Conservation (phyloP, 352 stramenopile genomes). For the Phytophthora crassamura region DNA sequence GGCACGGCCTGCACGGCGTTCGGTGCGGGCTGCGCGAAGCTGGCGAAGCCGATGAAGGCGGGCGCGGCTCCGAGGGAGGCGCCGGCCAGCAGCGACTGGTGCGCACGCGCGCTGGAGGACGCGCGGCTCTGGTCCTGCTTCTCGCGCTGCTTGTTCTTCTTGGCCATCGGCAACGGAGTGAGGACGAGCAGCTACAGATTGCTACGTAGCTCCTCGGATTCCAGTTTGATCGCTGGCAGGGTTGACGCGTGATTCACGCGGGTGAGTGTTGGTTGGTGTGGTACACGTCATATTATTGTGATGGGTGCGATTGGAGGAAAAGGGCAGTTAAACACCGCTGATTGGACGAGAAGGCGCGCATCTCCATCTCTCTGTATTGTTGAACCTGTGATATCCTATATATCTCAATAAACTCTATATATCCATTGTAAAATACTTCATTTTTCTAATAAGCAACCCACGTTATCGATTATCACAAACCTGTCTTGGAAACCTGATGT, state of each 20-base stretch:
- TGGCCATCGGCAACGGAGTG: constrained; percentile 36
- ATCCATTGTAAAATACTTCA: no score
- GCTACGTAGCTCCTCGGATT: no score
- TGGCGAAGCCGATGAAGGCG: constrained; percentile 79
- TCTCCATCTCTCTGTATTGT: background rate
- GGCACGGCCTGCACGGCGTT: constrained; percentile 21
- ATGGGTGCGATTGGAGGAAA: constrained; percentile 32
- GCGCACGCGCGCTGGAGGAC: constrained; percentile 81
- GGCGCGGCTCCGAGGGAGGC: constrained; percentile 23
- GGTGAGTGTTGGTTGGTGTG: constrained; percentile 36
- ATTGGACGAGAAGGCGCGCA: constrained; percentile 13
- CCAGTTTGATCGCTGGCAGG: no score
- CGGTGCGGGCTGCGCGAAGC: constrained; percentile 51
- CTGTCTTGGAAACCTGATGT: background rate
- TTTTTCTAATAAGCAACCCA: no score
- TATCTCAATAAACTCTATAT: no score
- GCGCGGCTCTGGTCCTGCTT: constrained; percentile 84
- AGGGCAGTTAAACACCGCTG: background rate
- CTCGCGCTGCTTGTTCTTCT: constrained; percentile 91
- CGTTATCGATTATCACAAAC: background rate
- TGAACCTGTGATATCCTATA: background rate
- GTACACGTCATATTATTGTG: constrained; percentile 7
- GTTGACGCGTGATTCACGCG: background rate
- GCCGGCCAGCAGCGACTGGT: constrained; percentile 61
- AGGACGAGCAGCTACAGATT: no score